Conservation (phyloP, 257 asterid species). For the Nicotiana sylvestris region DNA sequence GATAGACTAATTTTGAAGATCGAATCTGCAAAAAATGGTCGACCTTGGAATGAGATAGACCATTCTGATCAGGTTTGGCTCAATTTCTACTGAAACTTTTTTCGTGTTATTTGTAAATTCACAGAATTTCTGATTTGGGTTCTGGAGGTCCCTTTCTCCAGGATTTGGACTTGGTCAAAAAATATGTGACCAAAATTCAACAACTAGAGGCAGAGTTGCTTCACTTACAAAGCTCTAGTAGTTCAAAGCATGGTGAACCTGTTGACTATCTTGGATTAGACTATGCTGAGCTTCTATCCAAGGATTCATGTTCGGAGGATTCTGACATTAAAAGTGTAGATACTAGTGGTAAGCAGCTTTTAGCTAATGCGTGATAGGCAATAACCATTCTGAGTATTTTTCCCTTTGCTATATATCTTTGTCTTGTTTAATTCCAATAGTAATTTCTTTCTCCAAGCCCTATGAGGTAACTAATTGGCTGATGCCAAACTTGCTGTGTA, state of each 20-base stretch:
- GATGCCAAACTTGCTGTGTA: slow-evolving; percentile 8
- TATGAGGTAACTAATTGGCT: neutral
- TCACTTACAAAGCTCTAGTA: slow-evolving; percentile 36
- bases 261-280: slow-evolving; percentile 43
- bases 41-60: slow-evolving; percentile 53
- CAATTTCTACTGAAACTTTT: slow-evolving; percentile 4
- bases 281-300: slow-evolving; percentile 42
- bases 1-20: slow-evolving; percentile 68
- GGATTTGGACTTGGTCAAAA: slow-evolving; percentile 67
- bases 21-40: slow-evolving; percentile 62
- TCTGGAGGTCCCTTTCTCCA: slow-evolving; percentile 16
- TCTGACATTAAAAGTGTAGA: slow-evolving; percentile 46
- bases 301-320: slow-evolving; percentile 36
- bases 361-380: neutral
- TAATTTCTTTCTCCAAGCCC: slow-evolving; percentile 7
- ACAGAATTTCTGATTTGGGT: neutral
- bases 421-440: neutral
- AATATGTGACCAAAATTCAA: slow-evolving; percentile 67
- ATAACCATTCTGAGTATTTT: neutral
- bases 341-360: slow-evolving; percentile 46
- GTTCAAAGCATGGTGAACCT: slow-evolving; percentile 35
- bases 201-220: slow-evolving; percentile 71
- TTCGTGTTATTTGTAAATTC: slow-evolving; percentile 7
- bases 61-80: slow-evolving; percentile 53
- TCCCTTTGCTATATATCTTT: neutral